Evolutionary conservation across 2,329 filamentous ascomycete genomes (phyloP).

Genomic region (Colletotrichum acutatum): DNA sequence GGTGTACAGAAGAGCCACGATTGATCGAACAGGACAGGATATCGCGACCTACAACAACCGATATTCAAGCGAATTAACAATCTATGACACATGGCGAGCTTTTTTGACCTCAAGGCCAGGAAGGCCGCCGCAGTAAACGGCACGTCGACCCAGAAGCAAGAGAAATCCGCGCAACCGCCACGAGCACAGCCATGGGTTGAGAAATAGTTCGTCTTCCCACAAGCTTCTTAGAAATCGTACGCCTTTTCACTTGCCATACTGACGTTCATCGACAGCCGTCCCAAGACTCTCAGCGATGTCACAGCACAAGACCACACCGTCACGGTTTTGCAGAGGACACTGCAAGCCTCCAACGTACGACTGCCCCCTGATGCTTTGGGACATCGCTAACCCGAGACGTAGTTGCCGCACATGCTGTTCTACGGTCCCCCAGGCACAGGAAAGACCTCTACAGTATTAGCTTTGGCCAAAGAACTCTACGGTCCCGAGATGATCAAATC

Average conservation of each 20-base stretch:
- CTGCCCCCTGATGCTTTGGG: not conserved
- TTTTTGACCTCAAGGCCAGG: slow-evolving; percentile 95
- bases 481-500: slow-evolving; percentile 93
- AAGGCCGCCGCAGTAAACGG: slow-evolving; percentile 78
- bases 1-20: not conserved
- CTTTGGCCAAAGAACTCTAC: slow-evolving; percentile 96
- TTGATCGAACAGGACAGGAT: not conserved
- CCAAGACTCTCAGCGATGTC: slow-evolving; percentile 93
- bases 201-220: slow-evolving; percentile 80
- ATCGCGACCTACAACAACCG: not conserved
- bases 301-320: slow-evolving; percentile 98
- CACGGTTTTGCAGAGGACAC: slow-evolving; percentile 87
- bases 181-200: slow-evolving; percentile 95
- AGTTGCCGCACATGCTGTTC: slow-evolving; percentile 99
- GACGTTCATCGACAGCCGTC: slow-evolving; percentile 71
- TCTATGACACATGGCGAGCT: slow-evolving; percentile 75
- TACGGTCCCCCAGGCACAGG: slow-evolving; percentile 97
- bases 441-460: slow-evolving; percentile 97
- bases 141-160: slow-evolving; percentile 71
- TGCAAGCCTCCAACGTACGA: slow-evolving; percentile 90
- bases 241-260: slow-evolving; percentile 36
- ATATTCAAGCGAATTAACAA: not conserved
- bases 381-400: slow-evolving; percentile 19
- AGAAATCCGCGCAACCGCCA: slow-evolving; percentile 68
- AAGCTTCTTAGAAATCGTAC: not conserved